Percentiles rank a stretch among this genome's conserved stretches.
These are phyloP conservation scores for Plasmopara halstedii DNA, from an alignment of 352 stramenopile species.

Conservation along the genomic window DNA sequence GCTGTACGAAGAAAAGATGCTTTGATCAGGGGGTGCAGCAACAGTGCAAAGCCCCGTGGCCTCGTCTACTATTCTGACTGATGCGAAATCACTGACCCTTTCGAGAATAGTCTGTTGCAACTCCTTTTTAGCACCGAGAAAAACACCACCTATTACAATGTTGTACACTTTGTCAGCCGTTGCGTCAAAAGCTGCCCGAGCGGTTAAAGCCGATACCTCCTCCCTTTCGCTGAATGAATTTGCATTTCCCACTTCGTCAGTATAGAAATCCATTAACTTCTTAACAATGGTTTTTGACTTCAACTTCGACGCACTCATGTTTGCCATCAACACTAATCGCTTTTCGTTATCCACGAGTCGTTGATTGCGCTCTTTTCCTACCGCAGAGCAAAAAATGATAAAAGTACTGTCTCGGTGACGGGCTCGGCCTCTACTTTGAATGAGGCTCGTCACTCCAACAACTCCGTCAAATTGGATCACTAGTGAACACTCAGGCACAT, in stretches of 20 bases:
- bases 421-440: conserved; percentile 67
- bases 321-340: conserved; percentile 31
- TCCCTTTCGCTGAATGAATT: background rate
- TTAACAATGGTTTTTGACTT: conserved; percentile 37
- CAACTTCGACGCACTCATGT: conserved; percentile 26
- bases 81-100: conserved; percentile 23
- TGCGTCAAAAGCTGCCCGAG: conserved; percentile 14
- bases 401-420: conserved; percentile 52
- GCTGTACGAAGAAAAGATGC: conserved; percentile 34
- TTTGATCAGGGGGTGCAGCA: conserved; percentile 14
- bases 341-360: conserved; percentile 52
- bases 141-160: conserved; percentile 29
- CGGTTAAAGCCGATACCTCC: conserved; percentile 2
- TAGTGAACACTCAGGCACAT: conserved; percentile 69
- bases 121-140: conserved; percentile 12
- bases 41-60: conserved; percentile 43
- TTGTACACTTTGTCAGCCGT: conserved; percentile 35
- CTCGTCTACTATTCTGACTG: conserved; percentile 29
- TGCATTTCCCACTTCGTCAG: conserved; percentile 1
- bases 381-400: conserved; percentile 52
- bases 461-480: conserved; percentile 76
- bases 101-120: conserved; percentile 21
- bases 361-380: conserved; percentile 33
- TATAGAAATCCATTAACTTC: conserved; percentile 23
- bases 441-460: conserved; percentile 58